Conservation (phyloP, 495 filamentous ascomycete genomes). For the Bombardia bombarda region DNA sequence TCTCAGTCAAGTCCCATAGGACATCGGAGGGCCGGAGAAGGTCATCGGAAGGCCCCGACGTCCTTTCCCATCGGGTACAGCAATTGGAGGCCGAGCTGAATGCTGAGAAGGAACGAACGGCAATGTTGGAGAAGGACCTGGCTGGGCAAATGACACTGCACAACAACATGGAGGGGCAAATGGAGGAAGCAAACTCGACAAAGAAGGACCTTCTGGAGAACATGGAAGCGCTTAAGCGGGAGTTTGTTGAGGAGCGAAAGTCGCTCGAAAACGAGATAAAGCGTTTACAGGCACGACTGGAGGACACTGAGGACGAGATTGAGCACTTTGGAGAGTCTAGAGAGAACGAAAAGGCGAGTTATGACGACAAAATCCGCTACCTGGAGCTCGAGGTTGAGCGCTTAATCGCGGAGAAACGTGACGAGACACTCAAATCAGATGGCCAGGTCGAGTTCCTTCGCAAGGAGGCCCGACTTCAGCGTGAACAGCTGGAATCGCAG, state of each 20-base stretch:
- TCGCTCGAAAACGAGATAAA: constrained; percentile 72
- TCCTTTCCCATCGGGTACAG: constrained; percentile 52
- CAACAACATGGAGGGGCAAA: constrained; percentile 57
- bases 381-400: constrained; percentile 64
- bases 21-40: constrained; percentile 26
- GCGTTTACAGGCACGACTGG: constrained; percentile 62
- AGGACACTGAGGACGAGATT: constrained; percentile 85
- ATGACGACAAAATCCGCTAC: constrained; percentile 59
- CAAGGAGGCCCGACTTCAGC: constrained; percentile 47
- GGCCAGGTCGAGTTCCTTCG: constrained; percentile 48
- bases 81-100: constrained; percentile 72
- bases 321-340: constrained; percentile 75
- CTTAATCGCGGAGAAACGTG: constrained; percentile 45
- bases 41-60: constrained; percentile 30
- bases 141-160: constrained; percentile 48
- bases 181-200: constrained; percentile 78
- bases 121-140: constrained; percentile 54
- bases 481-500: constrained; percentile 44
- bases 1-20: constrained; percentile 31
- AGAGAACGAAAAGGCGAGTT: constrained; percentile 64
- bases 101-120: constrained; percentile 43
- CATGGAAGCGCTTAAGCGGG: constrained; percentile 80
- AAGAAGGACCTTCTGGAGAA: constrained; percentile 94
- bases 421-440: constrained; percentile 49
- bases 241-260: constrained; percentile 78